Evolutionary conservation across 371 early-diverging fungal species (phyloP).

Genomic region (Rhizopus stolonifer): DNA sequence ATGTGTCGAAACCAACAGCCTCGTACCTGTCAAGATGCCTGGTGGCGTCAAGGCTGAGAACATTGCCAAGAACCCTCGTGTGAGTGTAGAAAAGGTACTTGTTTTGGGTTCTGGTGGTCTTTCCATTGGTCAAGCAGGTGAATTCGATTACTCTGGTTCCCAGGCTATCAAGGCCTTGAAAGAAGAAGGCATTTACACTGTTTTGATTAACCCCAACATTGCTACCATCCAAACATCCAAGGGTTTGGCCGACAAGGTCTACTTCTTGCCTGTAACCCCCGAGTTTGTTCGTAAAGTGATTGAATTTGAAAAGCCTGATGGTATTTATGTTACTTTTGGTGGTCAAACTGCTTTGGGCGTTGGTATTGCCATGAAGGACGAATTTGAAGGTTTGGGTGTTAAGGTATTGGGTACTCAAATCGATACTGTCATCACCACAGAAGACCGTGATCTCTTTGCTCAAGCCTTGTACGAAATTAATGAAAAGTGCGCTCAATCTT

Average conservation of each 20-base stretch:
- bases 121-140: conserved; percentile 97
- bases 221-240: conserved; percentile 95
- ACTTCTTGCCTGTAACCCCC: conserved; percentile 92
- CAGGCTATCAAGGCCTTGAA: conserved; percentile 96
- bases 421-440: conserved; percentile 87
- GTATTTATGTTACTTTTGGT: conserved; percentile 92
- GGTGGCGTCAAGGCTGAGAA: conserved; percentile 60
- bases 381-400: conserved; percentile 80
- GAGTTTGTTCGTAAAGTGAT: conserved; percentile 91
- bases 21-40: conserved; percentile 76
- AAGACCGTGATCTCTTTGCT: conserved; percentile 94
- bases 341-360: conserved; percentile 95
- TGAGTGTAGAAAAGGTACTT: conserved; percentile 76
- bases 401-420: conserved; percentile 92
- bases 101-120: conserved; percentile 95
- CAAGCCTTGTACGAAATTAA: conserved; percentile 81
- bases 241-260: conserved; percentile 92
- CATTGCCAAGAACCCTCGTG: conserved; percentile 50
- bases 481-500: conserved; percentile 81
- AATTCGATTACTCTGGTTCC: conserved; percentile 97
- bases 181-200: conserved; percentile 90
- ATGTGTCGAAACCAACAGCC: conserved; percentile 68
- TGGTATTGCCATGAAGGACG: conserved; percentile 85
- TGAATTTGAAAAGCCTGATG: conserved; percentile 89
- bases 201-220: conserved; percentile 95